A percentile compares a stretch with the other conserved stretches of the same genome.
phyloP scores from a whole-genome alignment of 2,329 filamentous ascomycete genomes.

The Trichoderma sp. region DNA sequence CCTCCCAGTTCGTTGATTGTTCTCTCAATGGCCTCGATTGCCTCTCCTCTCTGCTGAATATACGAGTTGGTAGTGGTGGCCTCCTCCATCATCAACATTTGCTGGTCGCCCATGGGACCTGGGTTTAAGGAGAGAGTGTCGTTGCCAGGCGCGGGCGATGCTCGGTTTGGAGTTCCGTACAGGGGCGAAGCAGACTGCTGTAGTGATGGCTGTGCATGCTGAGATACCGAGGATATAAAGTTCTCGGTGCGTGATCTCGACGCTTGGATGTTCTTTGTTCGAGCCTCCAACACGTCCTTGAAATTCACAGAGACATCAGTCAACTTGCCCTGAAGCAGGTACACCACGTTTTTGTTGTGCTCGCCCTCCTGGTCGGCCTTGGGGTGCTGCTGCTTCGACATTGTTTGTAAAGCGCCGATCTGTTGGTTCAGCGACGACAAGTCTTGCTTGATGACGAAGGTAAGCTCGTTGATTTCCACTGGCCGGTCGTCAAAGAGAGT shows the following conservation, averaged over 20 bases:
- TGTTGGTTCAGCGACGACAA: conserved; percentile 81
- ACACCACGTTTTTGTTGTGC: conserved; percentile 96
- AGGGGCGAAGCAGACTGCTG: conserved; percentile 80
- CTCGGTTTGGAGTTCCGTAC: conserved; percentile 74
- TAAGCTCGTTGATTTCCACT: conserved; percentile 95
- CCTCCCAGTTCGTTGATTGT: conserved; percentile 88
- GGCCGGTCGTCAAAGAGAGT: conserved; percentile 96
- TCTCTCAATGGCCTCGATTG: conserved; percentile 94
- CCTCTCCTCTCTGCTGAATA: conserved; percentile 90
- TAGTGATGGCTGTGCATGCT: conserved; percentile 68
- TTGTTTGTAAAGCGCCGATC: conserved; percentile 77
- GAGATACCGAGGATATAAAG: conserved; percentile 87
- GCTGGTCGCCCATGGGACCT: conserved; percentile 67
- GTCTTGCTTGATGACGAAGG: conserved; percentile 97
- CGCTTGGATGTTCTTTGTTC: conserved; percentile 97
- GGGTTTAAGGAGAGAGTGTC: conserved; percentile 83
- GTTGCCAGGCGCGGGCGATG: conserved; percentile 64
- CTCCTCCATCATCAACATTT: conserved; percentile 91
- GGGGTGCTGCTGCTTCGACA: conserved; percentile 77
- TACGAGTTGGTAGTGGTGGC: conserved; percentile 83
- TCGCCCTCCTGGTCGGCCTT: conserved; percentile 80
- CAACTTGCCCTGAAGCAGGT: conserved; percentile 86
- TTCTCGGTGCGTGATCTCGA: conserved; percentile 91
- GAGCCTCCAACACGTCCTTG: conserved; percentile 94
- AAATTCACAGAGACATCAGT: conserved; percentile 94